A percentile compares a stretch with the other conserved stretches of the same genome.
Evolutionary conservation across 148 eudicot species (phyloP).

Genomic region (Camellia granthamiana): DNA sequence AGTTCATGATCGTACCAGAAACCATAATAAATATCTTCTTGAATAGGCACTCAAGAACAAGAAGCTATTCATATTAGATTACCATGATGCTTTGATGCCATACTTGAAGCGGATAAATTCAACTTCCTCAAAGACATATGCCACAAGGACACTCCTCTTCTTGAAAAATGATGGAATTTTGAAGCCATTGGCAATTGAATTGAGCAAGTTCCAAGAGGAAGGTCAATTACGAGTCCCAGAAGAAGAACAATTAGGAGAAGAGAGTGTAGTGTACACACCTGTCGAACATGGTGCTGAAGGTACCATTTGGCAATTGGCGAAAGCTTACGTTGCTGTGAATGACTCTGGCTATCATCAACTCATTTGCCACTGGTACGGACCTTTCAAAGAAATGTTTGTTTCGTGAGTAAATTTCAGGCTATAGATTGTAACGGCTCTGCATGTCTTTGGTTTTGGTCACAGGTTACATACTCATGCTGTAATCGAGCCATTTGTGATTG

Average conservation of each 20-base stretch:
- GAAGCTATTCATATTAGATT: slow-evolving; percentile 65
- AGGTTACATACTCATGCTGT: slow-evolving; percentile 73
- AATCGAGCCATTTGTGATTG: slow-evolving; percentile 77
- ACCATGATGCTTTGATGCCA: slow-evolving; percentile 72
- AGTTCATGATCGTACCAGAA: neutral
- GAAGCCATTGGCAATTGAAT: slow-evolving; percentile 71
- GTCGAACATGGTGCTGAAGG: slow-evolving; percentile 58
- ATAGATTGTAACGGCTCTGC: neutral
- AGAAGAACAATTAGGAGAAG: slow-evolving; percentile 47
- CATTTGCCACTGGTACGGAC: slow-evolving; percentile 71
- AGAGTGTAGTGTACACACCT: slow-evolving; percentile 59
- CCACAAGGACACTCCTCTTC: slow-evolving; percentile 71
- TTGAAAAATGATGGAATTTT: slow-evolving; percentile 62
- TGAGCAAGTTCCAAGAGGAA: slow-evolving; percentile 64
- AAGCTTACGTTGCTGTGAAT: slow-evolving; percentile 78
- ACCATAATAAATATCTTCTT: slow-evolving; percentile 2
- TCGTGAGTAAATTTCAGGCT: neutral
- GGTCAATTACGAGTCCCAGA: slow-evolving; percentile 49
- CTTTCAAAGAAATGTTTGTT: neutral
- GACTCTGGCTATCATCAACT: slow-evolving; percentile 85
- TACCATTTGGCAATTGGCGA: slow-evolving; percentile 73
- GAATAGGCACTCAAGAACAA: slow-evolving; percentile 52
- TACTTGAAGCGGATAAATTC: slow-evolving; percentile 56
- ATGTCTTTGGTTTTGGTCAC: slow-evolving; percentile 5
- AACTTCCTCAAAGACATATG: slow-evolving; percentile 58